phyloP scores from a whole-genome alignment of 495 filamentous ascomycete species.

The Cetradonia linearis region DNA sequence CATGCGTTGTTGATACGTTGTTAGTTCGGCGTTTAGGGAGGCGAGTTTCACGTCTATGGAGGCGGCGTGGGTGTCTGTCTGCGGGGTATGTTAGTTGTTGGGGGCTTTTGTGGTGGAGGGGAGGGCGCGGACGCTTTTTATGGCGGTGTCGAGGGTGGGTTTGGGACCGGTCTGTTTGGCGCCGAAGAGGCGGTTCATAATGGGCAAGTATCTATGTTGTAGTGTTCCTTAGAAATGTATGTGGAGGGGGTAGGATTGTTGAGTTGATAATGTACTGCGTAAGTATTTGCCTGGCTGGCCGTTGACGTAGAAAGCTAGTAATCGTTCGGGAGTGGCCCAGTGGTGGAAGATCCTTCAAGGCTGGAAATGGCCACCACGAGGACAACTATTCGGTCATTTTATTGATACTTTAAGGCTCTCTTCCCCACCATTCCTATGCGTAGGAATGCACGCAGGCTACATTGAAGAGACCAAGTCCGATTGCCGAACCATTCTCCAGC shows the following conservation, averaged over 20 bases:
- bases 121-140: slow-evolving; percentile 55
- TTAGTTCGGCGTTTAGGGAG: slow-evolving; percentile 81
- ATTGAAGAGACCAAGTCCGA: background rate
- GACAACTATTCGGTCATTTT: background rate
- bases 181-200: slow-evolving; percentile 95
- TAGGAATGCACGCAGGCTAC: background rate
- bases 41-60: slow-evolving; percentile 86
- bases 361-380: slow-evolving; percentile 7
- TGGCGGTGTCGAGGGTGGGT: slow-evolving; percentile 78
- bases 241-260: background rate
- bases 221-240: background rate
- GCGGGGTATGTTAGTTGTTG: slow-evolving; percentile 12
- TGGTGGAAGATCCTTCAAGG: slow-evolving; percentile 8
- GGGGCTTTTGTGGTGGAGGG: slow-evolving; percentile 16
- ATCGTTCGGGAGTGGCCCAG: slow-evolving; percentile 2
- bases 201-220: slow-evolving; percentile 15
- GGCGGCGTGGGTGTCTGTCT: background rate
- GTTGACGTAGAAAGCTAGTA: slow-evolving; percentile 2
- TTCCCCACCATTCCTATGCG: too few relatives aligned
- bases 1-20: slow-evolving; percentile 77
- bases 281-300: slow-evolving; percentile 6
- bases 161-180: slow-evolving; percentile 81
- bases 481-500: background rate
- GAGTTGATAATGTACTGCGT: background rate
- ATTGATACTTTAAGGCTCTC: background rate